Base-by-base conservation (phyloP, 768 basidiomycete species). In the Lactarius deliciosus region DNA sequence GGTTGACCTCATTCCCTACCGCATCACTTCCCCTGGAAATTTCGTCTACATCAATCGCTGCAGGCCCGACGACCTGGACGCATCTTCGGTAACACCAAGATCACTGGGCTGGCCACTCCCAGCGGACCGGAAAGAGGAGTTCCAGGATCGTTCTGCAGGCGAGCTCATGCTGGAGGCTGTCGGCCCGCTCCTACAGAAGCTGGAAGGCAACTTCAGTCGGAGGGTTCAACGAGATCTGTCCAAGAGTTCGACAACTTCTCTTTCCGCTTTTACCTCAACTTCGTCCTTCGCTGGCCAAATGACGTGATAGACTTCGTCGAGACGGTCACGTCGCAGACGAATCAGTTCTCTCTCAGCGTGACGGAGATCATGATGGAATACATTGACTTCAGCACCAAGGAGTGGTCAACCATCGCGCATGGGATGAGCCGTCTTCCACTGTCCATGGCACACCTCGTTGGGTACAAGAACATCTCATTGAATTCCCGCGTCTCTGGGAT, bases 301-400 rank as follows among this genome's bases (percentile, higher is more conserved):
- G 69, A 64, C 11, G 70, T 73, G 16, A 61, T 73, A 3, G 72
- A 73, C 54, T 73, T 73, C n/a, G 18, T 69, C 54, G 72, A 73
- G 61, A 73, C 70, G n/a, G 57, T 73, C 55, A 63, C 60, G 4
- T 73, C 72, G 20, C 72, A 73, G 30, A 72, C 72, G 25, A 73
- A 73, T 55, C 72, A 73, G 57, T 73, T 73, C 72, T 55, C 64
- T 13, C 72, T 73, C 50, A 73, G 72, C 65, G 69, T 71, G n/a
- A 64, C 70, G 11, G 72, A 73, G 68, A 67, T 73, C 64, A 55
- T 73, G 15, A 73, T 73, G 72, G 73, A 73, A 43, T 60, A 69
- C 55, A 65, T 73, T 30, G 72, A 73, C 65, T 73, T 73, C 50
- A 64, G 64, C 43, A 73, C 70, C 2, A 60, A 72, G 50, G 58